Base-by-base conservation (phyloP, 306 rosid genomes). In the Glycyrrhiza uralensis region DNA sequence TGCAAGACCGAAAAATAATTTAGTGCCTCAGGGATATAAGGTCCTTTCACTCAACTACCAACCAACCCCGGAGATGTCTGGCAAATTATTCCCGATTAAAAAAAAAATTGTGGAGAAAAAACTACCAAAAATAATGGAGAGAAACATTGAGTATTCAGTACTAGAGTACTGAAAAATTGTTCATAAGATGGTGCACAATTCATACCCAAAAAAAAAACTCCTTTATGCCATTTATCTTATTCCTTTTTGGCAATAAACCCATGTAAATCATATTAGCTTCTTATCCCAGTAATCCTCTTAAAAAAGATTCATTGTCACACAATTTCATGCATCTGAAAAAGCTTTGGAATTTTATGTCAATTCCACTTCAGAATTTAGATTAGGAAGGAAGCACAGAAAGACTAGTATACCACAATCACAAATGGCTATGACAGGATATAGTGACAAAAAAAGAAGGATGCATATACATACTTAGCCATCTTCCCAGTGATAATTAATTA, bases 401-500 rank as follows among this genome's bases (percentile, higher is more conserved):
- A 65, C 39, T 42, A 6, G 29, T 18, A 66, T 17, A 23, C 42
- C 29, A 55, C 42, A 55, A n/a, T 38, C 30, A 38, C 41, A 68
- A 35, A 50, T 66, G 73, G 73, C 7, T 22, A 51, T 9, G 13
- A 20, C 28, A 60, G 13, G 52, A 45, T 15, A 7, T n/a, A n/a
- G n/a, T 18, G 28, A 15, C 7, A 55, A 11, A 71, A 20, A 39
- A 28, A 70, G 42, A 66, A 69, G 26, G 24, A 55, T 60, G 59
- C 11, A 72, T 60, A 47, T 14, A 77, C 63, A 44, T 29, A 57
- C 8, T 11, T 54, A 22, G 56, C 36, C 49, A 64, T 57, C 68
- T 75, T 64, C 57, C 65, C 57, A 58, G 45, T 44, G 75, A 74
- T 81, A 70, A 66, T 75, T 76, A 46, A 66, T 66, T 66, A 62